Percentiles rank a stretch among this genome's conserved stretches.
phyloP scores from a whole-genome alignment of 208 protist genomes.

The Leishmania tropica region DNA sequence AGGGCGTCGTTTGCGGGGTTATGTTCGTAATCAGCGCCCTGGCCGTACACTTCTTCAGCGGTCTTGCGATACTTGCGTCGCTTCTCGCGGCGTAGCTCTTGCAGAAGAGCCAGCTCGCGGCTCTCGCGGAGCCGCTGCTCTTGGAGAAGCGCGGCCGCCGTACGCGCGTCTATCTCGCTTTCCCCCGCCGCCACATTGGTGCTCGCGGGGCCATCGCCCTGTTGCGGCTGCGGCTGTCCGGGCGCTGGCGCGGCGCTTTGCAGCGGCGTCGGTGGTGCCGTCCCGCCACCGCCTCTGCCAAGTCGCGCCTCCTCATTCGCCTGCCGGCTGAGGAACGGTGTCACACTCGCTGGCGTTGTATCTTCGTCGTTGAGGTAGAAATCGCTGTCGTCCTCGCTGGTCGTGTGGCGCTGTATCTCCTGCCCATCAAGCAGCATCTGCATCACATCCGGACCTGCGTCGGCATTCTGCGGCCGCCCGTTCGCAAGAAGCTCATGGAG shows the following conservation, averaged over 20 bases:
- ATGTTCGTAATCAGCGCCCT: constrained; percentile 13
- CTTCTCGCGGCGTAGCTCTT: constrained; percentile 32
- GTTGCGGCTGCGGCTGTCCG: background rate
- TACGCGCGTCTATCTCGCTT: constrained; percentile 10
- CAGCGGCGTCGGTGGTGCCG: constrained; percentile 11
- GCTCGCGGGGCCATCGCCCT: constrained; percentile 1
- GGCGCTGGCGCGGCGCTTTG: background rate
- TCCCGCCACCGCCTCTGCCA: background rate
- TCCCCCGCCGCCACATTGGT: background rate
- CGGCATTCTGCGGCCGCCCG: constrained; percentile 40
- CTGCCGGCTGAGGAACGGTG: constrained; percentile 2
- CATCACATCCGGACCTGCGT: constrained; percentile 53
- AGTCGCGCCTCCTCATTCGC: background rate
- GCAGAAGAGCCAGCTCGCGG: constrained; percentile 29
- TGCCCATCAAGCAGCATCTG: constrained; percentile 53
- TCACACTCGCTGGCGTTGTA: background rate
- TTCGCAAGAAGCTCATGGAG: constrained; percentile 37
- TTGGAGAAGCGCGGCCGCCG: constrained; percentile 7
- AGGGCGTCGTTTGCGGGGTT: constrained; percentile 31
- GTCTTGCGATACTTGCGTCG: constrained; percentile 30
- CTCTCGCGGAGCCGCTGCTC: constrained; percentile 17
- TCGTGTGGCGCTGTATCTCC: constrained; percentile 18
- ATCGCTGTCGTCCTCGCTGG: constrained; percentile 26
- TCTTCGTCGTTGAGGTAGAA: constrained; percentile 12
- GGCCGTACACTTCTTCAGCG: constrained; percentile 48